Conservation (phyloP, 2,329 filamentous ascomycete genomes). For the Xylaria sp. region DNA sequence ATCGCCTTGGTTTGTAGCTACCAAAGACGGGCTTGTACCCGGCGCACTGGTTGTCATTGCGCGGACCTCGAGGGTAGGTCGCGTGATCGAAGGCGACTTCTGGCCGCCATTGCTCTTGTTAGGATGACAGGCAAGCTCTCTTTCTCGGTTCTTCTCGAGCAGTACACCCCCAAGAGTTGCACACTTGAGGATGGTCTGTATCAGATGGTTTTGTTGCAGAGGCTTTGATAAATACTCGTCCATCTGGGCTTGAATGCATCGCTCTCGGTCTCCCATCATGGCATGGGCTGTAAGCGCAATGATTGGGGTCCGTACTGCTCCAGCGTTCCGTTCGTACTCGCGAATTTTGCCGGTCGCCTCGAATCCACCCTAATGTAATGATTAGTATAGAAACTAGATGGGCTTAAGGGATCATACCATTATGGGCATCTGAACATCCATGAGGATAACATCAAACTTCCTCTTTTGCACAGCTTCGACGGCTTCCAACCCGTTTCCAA, state of each 20-base stretch:
- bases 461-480: slow-evolving; percentile 91
- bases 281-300: slow-evolving; percentile 97
- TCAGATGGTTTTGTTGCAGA: slow-evolving; percentile 94
- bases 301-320: slow-evolving; percentile 87
- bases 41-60: slow-evolving; percentile 77
- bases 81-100: slow-evolving; percentile 47
- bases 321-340: slow-evolving; percentile 88
- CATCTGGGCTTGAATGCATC: slow-evolving; percentile 99
- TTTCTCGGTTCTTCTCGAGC: slow-evolving; percentile 78
- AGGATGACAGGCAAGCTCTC: slow-evolving; percentile 64
- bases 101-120: slow-evolving; percentile 60
- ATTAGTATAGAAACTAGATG: slow-evolving; percentile 30
- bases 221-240: slow-evolving; percentile 98
- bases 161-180: slow-evolving; percentile 88
- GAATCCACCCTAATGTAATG: slow-evolving; percentile 78
- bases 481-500: slow-evolving; percentile 93
- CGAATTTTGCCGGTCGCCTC: slow-evolving; percentile 97
- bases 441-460: slow-evolving; percentile 95
- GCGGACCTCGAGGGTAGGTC: slow-evolving; percentile 60
- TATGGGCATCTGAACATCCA: slow-evolving; percentile 99
- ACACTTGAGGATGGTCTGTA: slow-evolving; percentile 97
- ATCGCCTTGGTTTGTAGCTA: slow-evolving; percentile 71
- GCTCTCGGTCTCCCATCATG: slow-evolving; percentile 98
- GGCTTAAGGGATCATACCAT: slow-evolving; percentile 72
- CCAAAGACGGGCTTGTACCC: slow-evolving; percentile 68